These are phyloP conservation scores for Canna indica DNA, from an alignment of 176 grass and related monocot genomes.

Conservation along the genomic window DNA sequence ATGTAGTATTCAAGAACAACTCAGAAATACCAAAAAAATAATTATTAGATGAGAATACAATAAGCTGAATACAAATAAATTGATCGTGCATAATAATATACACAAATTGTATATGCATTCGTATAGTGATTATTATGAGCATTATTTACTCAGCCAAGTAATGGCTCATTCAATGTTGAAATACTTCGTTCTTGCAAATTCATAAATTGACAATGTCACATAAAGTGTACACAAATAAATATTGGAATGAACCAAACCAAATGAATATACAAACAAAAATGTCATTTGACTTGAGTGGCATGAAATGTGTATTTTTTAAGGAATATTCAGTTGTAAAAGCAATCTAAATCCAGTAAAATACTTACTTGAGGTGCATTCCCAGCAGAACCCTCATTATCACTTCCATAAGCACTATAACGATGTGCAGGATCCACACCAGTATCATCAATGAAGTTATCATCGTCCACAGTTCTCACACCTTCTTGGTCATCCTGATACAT, in stretches of 20 bases:
- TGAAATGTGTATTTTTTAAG: neutral
- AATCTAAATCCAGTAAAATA: neutral
- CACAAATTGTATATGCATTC: too few species aligned
- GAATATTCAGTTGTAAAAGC: neutral
- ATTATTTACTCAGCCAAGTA: too few species aligned
- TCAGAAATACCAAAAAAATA: too few species aligned
- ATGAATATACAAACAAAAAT: neutral
- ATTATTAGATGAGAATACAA: too few species aligned
- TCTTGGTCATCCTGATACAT: conserved; percentile 89
- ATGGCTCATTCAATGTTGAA: too few species aligned
- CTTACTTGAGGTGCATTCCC: conserved; percentile 62
- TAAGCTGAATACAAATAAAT: too few species aligned
- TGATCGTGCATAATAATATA: too few species aligned
- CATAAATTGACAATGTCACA: too few species aligned
- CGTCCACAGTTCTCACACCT: conserved; percentile 68
- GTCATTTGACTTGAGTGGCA: neutral
- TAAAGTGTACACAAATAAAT: too few species aligned
- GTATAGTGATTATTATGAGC: too few species aligned
- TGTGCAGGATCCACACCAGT: conserved; percentile 77
- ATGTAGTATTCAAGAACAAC: too few species aligned
- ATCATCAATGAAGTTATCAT: conserved; percentile 98
- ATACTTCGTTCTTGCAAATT: too few species aligned
- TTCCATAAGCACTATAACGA: conserved; percentile 75
- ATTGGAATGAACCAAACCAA: neutral
- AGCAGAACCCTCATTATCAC: conserved; percentile 66